Conservation (phyloP, 129 eudicot genomes). For the Helianthus tuberosus region DNA sequence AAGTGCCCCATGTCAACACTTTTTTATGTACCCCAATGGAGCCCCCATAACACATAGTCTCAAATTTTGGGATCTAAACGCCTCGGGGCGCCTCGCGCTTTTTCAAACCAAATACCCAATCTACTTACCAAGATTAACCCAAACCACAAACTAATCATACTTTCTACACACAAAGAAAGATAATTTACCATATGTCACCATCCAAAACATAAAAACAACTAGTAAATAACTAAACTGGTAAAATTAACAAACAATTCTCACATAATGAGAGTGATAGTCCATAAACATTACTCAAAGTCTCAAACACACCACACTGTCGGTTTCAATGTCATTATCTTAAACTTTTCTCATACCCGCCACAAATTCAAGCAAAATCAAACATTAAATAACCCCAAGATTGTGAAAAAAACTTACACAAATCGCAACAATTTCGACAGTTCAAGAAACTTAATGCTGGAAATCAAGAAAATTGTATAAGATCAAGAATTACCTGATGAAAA, state of each 20-base stretch:
- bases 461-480: background rate
- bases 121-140: background rate
- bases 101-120: too few relatives aligned
- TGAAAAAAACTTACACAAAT: too few relatives aligned
- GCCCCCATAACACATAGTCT: too few relatives aligned
- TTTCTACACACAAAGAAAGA: background rate
- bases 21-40: too few relatives aligned
- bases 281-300: too few relatives aligned
- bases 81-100: too few relatives aligned
- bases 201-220: background rate
- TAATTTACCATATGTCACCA: background rate
- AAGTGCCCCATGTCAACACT: too few relatives aligned
- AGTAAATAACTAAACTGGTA: background rate
- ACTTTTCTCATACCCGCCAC: background rate
- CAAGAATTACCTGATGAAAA: slow-evolving; percentile 18
- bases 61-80: too few relatives aligned
- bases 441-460: background rate
- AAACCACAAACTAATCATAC: background rate
- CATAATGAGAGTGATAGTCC: background rate
- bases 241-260: background rate
- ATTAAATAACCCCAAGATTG: slow-evolving; percentile 3
- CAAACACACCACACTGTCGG: too few relatives aligned
- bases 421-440: background rate
- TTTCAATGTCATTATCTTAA: too few relatives aligned
- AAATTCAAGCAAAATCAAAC: slow-evolving; percentile 16